Percentiles rank a stretch among this genome's conserved stretches.
These are phyloP conservation scores for Xylaria digitata DNA, from an alignment of 2,329 filamentous ascomycete species.

Conservation along the genomic window DNA sequence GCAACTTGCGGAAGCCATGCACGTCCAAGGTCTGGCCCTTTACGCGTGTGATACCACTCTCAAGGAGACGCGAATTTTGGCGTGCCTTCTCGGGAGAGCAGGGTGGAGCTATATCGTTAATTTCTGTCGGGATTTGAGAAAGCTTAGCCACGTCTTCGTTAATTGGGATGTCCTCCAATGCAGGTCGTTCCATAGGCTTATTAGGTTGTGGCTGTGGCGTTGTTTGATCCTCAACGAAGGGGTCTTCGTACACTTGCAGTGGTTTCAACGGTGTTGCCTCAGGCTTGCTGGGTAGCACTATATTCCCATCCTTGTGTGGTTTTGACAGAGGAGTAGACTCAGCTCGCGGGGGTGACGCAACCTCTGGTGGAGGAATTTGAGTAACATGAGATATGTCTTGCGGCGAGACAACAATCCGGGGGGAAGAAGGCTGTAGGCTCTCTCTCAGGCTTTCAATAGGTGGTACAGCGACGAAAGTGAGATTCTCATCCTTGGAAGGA, in stretches of 20 bases:
- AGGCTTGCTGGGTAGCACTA: slow-evolving; percentile 35
- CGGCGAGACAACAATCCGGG: slow-evolving; percentile 49
- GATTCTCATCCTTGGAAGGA: slow-evolving; percentile 63
- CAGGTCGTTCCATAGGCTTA: slow-evolving; percentile 53
- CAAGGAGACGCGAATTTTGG: slow-evolving; percentile 71
- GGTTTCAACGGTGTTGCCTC: slow-evolving; percentile 51
- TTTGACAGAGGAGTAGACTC: slow-evolving; percentile 49
- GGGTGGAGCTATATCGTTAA: slow-evolving; percentile 42
- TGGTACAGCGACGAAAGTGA: slow-evolving; percentile 63
- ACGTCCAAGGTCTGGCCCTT: slow-evolving; percentile 79
- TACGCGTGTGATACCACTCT: slow-evolving; percentile 80
- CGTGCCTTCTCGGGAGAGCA: slow-evolving; percentile 63
- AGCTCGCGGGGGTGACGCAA: slow-evolving; percentile 50
- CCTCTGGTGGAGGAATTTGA: slow-evolving; percentile 36
- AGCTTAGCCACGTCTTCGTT: slow-evolving; percentile 64
- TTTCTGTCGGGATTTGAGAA: slow-evolving; percentile 39
- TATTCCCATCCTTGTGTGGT: slow-evolving; percentile 33
- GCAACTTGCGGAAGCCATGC: slow-evolving; percentile 82
- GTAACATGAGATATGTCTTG: slow-evolving; percentile 49
- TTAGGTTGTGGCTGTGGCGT: slow-evolving; percentile 60
- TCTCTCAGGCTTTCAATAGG: slow-evolving; percentile 54
- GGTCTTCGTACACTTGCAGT: slow-evolving; percentile 72
- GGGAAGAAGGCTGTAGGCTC: slow-evolving; percentile 40
- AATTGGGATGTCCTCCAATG: slow-evolving; percentile 69
- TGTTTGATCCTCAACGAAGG: slow-evolving; percentile 62